Evolutionary conservation across 345 rosid genomes (phyloP).

Genomic region (Eucalyptus tenuipes): DNA sequence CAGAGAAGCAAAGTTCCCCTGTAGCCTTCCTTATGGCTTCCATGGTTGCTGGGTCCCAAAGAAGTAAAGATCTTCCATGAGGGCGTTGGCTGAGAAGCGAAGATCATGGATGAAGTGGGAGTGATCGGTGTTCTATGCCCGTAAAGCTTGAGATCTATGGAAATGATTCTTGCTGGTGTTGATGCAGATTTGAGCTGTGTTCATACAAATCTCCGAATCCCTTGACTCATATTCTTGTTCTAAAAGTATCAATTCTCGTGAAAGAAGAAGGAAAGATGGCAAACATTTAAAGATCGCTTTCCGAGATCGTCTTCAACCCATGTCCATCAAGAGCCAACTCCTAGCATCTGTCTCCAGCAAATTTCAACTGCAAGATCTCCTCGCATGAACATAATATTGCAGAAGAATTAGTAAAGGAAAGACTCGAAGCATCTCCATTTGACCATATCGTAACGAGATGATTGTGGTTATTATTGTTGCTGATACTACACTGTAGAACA

Average conservation of each 20-base stretch:
- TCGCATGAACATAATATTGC: background rate
- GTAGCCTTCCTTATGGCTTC: conserved; percentile 81
- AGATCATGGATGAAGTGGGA: background rate
- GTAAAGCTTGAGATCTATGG: background rate
- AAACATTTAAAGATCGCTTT: background rate
- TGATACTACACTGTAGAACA: background rate
- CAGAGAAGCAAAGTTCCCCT: conserved; percentile 53
- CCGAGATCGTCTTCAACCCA: background rate
- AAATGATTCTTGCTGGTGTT: background rate
- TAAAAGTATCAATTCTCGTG: background rate
- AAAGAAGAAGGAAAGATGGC: background rate
- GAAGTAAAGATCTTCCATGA: background rate
- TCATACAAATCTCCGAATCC: background rate
- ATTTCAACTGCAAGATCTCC: background rate
- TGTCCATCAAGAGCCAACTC: background rate
- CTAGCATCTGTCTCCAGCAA: background rate
- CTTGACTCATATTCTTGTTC: background rate
- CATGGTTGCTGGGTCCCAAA: conserved; percentile 96
- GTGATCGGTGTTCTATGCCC: background rate
- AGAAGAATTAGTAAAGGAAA: background rate
- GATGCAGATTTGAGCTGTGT: background rate
- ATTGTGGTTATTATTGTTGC: background rate
- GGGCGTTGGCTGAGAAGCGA: background rate
- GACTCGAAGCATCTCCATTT: too few species aligned
- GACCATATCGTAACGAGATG: background rate